phyloP scores from a whole-genome alignment of 116 monocot species.

The Phalaenopsis hybrid region DNA sequence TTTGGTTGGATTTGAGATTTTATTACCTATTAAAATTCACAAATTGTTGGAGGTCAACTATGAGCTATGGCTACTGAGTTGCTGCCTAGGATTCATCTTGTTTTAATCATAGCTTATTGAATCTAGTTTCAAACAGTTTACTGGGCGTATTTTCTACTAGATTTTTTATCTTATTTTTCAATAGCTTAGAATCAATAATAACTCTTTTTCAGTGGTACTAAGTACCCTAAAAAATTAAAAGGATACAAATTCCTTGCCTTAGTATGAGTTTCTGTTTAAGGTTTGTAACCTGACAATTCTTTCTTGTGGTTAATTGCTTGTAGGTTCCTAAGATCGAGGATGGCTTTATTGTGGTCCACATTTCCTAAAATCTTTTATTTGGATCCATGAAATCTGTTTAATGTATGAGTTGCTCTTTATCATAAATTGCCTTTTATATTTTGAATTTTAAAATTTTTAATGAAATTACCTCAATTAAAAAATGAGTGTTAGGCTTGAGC shows the following conservation, averaged over 20 bases:
- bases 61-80: neutral
- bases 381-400: neutral
- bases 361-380: neutral
- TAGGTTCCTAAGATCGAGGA: neutral
- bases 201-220: neutral
- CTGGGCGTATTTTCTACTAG: neutral
- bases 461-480: too few species aligned
- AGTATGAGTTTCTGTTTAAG: neutral
- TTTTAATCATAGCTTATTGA: neutral
- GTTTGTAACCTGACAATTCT: neutral
- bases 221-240: neutral
- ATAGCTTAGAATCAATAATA: neutral
- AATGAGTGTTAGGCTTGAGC: too few species aligned
- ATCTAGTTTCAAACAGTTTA: neutral
- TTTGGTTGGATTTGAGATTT: neutral
- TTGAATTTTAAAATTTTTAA: too few species aligned
- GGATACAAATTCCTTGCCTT: neutral
- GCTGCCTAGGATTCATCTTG: neutral
- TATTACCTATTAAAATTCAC: neutral
- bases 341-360: neutral
- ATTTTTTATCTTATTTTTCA: neutral
- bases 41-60: neutral
- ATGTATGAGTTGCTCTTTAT: neutral
- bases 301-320: neutral
- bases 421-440: neutral